Conservation (phyloP, 169 alveolate genomes). For the Besnoitia besnoiti region DNA sequence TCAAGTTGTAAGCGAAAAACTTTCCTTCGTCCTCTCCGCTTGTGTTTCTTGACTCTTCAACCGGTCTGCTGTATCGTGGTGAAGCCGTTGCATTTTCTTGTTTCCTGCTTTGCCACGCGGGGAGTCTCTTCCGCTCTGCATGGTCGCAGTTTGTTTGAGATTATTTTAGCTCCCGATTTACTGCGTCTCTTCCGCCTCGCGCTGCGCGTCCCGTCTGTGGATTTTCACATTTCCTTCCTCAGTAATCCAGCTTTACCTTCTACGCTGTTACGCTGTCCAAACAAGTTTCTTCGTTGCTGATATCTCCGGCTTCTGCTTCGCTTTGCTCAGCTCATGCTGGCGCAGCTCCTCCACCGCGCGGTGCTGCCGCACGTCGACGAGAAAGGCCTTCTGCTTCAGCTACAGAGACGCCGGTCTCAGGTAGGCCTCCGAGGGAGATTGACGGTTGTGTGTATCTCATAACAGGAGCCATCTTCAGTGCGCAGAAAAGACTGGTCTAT, state of each 20-base stretch:
- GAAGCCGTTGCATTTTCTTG: not conserved
- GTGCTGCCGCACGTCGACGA: conserved; percentile 15
- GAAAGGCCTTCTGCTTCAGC: conserved; percentile 3
- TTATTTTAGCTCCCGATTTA: not conserved
- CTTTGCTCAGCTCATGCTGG: not conserved
- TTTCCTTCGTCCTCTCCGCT: not conserved
- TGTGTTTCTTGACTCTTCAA: not conserved
- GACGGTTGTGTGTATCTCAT: not conserved
- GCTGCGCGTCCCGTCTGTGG: too few species aligned
- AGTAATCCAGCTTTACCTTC: too few species aligned
- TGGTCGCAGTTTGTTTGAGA: not conserved
- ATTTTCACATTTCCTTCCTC: too few species aligned
- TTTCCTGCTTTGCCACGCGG: not conserved
- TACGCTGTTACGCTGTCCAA: too few species aligned
- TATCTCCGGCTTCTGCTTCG: not conserved
- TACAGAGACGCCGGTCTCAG: not conserved
- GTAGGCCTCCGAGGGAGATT: not conserved
- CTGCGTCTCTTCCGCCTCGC: not conserved
- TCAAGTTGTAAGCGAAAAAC: not conserved
- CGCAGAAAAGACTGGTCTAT: too few species aligned
- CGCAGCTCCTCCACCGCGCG: not conserved
- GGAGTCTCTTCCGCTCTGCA: too few species aligned
- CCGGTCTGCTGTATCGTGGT: not conserved
- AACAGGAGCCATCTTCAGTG: too few species aligned
- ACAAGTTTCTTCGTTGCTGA: not conserved